Evolutionary conservation across 768 basidiomycete species (phyloP), one percentile per base, ranked within the genome.

Genomic region (Podaxis sp.): DNA sequence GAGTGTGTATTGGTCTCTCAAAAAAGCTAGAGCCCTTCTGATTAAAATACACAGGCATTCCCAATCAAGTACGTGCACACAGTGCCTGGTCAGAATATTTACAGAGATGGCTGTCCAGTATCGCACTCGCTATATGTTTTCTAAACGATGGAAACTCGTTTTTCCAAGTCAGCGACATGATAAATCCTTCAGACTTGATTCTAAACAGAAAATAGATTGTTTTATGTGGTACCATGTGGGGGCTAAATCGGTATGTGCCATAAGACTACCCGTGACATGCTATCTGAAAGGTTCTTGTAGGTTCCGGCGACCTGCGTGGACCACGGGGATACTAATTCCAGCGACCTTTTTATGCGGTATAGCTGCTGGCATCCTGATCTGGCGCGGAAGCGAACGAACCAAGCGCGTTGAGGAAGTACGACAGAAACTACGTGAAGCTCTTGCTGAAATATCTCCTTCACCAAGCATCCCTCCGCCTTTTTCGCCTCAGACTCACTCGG

Each of bases 141-240:
- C 70, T 89, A 55, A 86, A 85, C 65, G 88, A 89, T 65, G 82
- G 86, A 40, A 94, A 94, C 72, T 91, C 90, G 0, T 70, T 91
- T 61, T 94, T 93, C 70, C 93, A 93, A 74, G 87, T 84, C 54
- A 64, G 66, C 62, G 47, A 21, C 13, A 9, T 37, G 11, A 21
- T 32, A 21, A 21, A 21, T 61, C 5, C 11, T 14, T 4, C 28
- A 6, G 10, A 7, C 11, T 27, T 62, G 54, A 37, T 28, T 14
- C 23, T 56, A 23, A 37, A 18, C 23, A 25, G 11, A 54, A 23
- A 14, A 2, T 61, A 88, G 82, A 77, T 82, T 50, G 79, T 88
- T 18, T 74, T 92, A 5, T 90, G 90, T 66, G 87, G 82, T 9
- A 84, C 81, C 48, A 92, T 93, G 90, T 93, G 91, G 92, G 80